Conservation (phyloP, 805 yeast species). For the Hanseniaspora singularis region DNA sequence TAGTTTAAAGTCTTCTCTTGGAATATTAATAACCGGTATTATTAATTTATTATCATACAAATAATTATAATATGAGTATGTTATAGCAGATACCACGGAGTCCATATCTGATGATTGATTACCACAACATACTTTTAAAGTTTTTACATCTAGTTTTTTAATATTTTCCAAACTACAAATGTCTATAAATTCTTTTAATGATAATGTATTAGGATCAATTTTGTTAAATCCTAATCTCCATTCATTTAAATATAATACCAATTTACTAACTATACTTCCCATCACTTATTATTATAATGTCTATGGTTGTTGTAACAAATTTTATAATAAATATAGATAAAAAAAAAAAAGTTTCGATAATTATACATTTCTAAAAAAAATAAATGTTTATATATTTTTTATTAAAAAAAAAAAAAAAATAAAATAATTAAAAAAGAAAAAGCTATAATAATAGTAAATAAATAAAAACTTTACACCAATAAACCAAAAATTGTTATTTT, state of each 20-base stretch:
- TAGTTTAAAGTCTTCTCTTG: slow-evolving; percentile 48
- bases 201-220: not conserved
- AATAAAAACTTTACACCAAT: too few relatives aligned
- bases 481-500: too few relatives aligned
- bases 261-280: slow-evolving; percentile 4
- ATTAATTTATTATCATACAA: slow-evolving; percentile 28
- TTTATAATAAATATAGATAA: too few relatives aligned
- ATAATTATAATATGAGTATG: slow-evolving; percentile 51
- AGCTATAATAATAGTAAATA: too few relatives aligned
- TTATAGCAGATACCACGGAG: slow-evolving; percentile 65
- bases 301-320: too few relatives aligned
- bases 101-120: slow-evolving; percentile 86
- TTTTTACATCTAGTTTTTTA: not conserved
- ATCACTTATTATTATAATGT: too few relatives aligned
- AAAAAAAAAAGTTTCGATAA: too few relatives aligned
- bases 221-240: not conserved
- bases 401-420: too few relatives aligned
- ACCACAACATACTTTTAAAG: slow-evolving; percentile 32
- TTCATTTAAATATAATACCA: not conserved
- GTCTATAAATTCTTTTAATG: slow-evolving; percentile 4
- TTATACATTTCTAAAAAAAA: too few relatives aligned
- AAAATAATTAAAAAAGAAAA: too few relatives aligned
- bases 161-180: slow-evolving; percentile 5
- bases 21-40: slow-evolving; percentile 69
- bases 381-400: too few relatives aligned